Conservation (phyloP, 2,329 filamentous ascomycete genomes). For the Cladobotryum mycophilum region DNA sequence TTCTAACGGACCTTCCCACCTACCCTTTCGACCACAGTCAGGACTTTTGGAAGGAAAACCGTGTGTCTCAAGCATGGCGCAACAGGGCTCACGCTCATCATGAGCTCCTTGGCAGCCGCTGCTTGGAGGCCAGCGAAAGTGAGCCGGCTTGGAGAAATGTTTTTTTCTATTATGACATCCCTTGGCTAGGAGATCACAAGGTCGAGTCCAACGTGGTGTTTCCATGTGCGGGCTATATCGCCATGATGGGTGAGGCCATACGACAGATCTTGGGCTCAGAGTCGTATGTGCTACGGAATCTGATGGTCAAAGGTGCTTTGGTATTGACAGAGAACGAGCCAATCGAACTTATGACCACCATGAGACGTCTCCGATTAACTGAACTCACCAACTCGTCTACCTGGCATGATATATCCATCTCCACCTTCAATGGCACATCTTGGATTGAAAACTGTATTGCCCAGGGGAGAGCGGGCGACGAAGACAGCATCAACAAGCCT, state of each 20-base stretch:
- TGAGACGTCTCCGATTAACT: conserved; percentile 8
- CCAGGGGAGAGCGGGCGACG: conserved; percentile 3
- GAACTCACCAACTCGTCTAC: conserved; percentile 8
- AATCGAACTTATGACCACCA: conserved; percentile 13
- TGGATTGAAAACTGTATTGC: conserved; percentile 11
- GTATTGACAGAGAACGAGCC: conserved; percentile 6
- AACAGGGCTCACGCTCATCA: too few species aligned
- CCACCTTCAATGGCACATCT: conserved; percentile 7
- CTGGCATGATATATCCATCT: conserved; percentile 14
- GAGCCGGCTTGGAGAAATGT: too few species aligned
- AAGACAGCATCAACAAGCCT: not conserved
- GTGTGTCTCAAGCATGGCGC: too few species aligned
- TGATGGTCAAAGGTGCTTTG: conserved; percentile 10
- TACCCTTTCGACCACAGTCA: too few species aligned
- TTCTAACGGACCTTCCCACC: too few species aligned
- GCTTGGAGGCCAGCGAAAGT: conserved; percentile 2
- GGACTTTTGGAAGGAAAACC: too few species aligned
- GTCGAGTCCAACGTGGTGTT: too few species aligned
- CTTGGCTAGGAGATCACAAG: too few species aligned
- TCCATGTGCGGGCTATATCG: too few species aligned
- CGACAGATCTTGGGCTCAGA: conserved; percentile 10
- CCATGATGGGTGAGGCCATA: too few species aligned
- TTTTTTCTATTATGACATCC: too few species aligned
- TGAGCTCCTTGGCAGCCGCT: too few species aligned
- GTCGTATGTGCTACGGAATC: conserved; percentile 6